Evolutionary conservation across 2,329 filamentous ascomycete species (phyloP).

Genomic region (Verticillium longisporum): DNA sequence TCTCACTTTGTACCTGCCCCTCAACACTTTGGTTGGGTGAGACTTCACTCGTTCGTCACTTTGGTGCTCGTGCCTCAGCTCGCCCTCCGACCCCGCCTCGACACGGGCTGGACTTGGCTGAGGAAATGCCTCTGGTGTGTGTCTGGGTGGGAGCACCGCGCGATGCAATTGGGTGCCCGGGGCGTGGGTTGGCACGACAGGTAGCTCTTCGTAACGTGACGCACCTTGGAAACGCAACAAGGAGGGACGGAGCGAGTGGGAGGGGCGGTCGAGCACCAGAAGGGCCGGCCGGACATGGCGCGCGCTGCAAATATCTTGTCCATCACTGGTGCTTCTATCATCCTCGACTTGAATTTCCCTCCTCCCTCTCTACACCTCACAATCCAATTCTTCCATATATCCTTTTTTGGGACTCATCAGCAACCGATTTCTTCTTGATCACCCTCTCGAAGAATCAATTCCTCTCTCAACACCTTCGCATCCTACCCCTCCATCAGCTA

Average conservation of each 20-base stretch:
- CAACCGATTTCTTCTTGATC: not conserved
- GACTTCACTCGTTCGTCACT: not conserved
- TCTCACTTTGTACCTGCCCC: slow-evolving; percentile 1
- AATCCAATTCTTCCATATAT: not conserved
- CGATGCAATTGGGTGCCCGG: not conserved
- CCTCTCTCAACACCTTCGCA: not conserved
- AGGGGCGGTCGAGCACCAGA: not conserved
- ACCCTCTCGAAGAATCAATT: too few species aligned
- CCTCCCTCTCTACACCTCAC: not conserved
- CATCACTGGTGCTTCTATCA: not conserved
- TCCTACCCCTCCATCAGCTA: not conserved
- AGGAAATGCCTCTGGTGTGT: not conserved
- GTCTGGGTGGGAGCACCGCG: not conserved
- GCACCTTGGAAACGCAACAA: not conserved
- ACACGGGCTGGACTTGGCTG: not conserved
- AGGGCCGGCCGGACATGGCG: not conserved
- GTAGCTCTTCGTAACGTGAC: not conserved
- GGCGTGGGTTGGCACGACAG: not conserved
- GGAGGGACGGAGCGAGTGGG: too few species aligned
- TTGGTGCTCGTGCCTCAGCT: not conserved
- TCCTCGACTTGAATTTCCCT: not conserved
- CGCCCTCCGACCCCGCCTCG: not conserved
- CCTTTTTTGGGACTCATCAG: not conserved
- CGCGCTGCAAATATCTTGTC: not conserved
- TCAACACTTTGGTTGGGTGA: not conserved